Base-by-base conservation (phyloP, 2,329 filamentous ascomycete genomes). In the Dothiorella sarmentorum region DNA sequence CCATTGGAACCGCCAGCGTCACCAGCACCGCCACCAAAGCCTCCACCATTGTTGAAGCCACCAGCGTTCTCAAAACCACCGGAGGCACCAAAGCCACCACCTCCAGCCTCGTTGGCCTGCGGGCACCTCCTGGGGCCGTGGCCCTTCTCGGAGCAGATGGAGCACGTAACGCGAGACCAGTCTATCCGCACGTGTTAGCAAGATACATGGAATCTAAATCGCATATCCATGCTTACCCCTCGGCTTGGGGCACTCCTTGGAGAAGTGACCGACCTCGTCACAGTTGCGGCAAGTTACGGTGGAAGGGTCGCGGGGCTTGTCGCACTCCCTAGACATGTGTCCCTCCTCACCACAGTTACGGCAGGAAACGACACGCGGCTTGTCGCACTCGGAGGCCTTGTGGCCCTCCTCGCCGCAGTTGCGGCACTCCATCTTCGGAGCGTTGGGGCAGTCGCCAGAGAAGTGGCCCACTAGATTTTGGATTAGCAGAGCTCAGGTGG, bases 201-300 rank as follows among this genome's bases (percentile, higher is more conserved):
- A 10, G 15, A 29, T 11, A 9, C 9, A 13, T 27, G n/a, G 24
- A 31, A 29, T 10, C n/a, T 33, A 11, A 11, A n/a, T 3, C 33
- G 33, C 11, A 17, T 10, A n/a, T 18, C 18, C 7, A 9, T 10
- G 17, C 44, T 49, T 33, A 49, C 44, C 44, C 59, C 79, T 79
- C 15, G 81, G 85, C 69, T 85, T 76, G 26, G 82, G 78, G 63
- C 85, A 85, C 9, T 84, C 81, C 20, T 76, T 77, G 56, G 78
- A 74, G 53, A 81, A 79, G 62, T 89, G 85, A 6, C 85, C 86
- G 52, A 82, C 80, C 62, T 84, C 71, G 20, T 82, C 83, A 62
- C 86, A 89, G 72, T 88, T 89, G 66, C 80, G 77, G 72, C 80
- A 83, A 60, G 68, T 70, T 2, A 70, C 62, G 73, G 79, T 69